Evolutionary conservation across 371 early-diverging fungal species (phyloP), one percentile per base, ranked within the genome.

Genomic region (Apophysomyces sp.): DNA sequence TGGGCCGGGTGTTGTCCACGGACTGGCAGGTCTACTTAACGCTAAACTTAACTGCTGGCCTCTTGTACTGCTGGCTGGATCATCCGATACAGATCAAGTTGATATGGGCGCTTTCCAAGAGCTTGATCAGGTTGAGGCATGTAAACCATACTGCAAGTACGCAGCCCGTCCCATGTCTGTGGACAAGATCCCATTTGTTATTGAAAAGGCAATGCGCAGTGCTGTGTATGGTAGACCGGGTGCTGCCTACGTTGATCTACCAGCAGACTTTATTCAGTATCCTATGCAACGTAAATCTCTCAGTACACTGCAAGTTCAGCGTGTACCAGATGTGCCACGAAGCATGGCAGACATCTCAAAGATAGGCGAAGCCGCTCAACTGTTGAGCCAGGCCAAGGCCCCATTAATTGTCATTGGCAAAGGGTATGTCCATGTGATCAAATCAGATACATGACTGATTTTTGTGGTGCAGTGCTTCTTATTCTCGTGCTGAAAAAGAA

Each of bases 71-170:
- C 68, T 89, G 21, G 82, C 86, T 13, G 89, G 89, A 9, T 82
- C 88, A 6, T 74, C 72, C 28, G 87, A 87, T 39, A 77, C 81
- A 8, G 74, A 77, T 49, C 82, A 81, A 60, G 63, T 77, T 9
- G 88, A 87, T 37, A 80, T 77, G 61, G 93, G 93, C 2, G 92
- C 89, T 1, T 93, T 93, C 67, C 93, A 93, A 74, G 93, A 93
- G 61, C 72, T 86, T 18, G 81, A 80, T 61, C 93, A 93, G 73
- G 87, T 92, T 1, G 88, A 84, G 55, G 84, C 84, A 24, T 82
- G 83, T 62, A 64, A 76, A 28, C 86, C 81, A 18, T 87, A 90
- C 53, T 78, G 89, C 53, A 93, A 93, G 74, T 86, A 80, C 57
- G 58, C 88, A 3, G 83, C 80, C 15, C 76, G 89, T 9, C 87